Evolutionary conservation across 1,284 basidiomycete genomes (phyloP).

Genomic region (Fomitopsis pinicola): DNA sequence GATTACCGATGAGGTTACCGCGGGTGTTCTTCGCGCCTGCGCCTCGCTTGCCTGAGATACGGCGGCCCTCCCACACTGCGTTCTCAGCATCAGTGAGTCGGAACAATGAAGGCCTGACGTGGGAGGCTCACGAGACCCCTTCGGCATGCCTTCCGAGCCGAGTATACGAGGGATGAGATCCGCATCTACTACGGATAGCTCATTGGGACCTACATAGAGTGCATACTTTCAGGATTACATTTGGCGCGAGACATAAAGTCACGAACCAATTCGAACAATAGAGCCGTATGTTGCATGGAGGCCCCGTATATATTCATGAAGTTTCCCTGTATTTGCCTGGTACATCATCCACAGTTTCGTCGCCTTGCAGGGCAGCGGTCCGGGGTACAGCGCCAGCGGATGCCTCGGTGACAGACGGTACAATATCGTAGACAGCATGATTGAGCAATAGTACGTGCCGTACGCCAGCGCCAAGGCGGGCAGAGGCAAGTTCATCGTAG

Average conservation of each 20-base stretch:
- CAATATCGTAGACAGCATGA: conserved; percentile 15
- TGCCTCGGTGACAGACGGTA: conserved; percentile 30
- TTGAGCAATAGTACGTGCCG: conserved; percentile 6
- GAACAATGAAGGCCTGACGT: not conserved
- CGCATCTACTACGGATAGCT: conserved; percentile 21
- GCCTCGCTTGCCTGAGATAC: conserved; percentile 1
- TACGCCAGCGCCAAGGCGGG: not conserved
- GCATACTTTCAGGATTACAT: not conserved
- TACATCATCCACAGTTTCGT: conserved; percentile 22
- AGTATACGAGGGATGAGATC: conserved; percentile 15
- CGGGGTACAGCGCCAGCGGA: conserved; percentile 26
- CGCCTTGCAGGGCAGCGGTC: conserved; percentile 20
- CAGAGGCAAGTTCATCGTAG: not conserved
- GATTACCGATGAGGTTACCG: conserved; percentile 20
- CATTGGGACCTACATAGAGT: conserved; percentile 23
- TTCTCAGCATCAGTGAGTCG: not conserved
- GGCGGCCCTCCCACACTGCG: conserved; percentile 4
- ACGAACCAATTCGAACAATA: conserved; percentile 27
- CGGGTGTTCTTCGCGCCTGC: conserved; percentile 1
- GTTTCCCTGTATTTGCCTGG: conserved; percentile 16
- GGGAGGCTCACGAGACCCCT: conserved; percentile 9
- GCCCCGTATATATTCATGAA: conserved; percentile 19
- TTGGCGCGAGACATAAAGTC: too few species aligned
- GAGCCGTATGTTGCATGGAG: conserved; percentile 27
- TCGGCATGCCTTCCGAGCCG: conserved; percentile 19